Evolutionary conservation across 177 flowering plant genomes (phyloP), one percentile per base, ranked within the genome.

Genomic region (Vitis hybrid): DNA sequence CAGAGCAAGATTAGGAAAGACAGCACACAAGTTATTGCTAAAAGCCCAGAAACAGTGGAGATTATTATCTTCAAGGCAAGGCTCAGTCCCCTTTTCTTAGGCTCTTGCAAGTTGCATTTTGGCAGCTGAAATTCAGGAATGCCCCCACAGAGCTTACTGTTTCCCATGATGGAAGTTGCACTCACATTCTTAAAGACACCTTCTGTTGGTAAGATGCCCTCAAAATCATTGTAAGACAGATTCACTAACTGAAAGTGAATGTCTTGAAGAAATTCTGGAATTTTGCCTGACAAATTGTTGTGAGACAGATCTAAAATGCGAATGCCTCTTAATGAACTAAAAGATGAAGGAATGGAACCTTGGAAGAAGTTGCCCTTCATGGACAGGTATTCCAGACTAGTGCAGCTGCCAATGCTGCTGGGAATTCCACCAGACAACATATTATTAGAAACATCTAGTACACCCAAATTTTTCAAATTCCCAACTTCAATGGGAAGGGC

Each of bases 141-240:
- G 10, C 81, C 81, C 7, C 78, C 82, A 67, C 84, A 79, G 10
- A 82, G 75, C 9, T 68, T 67, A 1, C 17, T 17, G 59, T 79
- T 82, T 54, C 82, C 84, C 1, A 10, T 3, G 9, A 82, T 11
- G 2, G 73, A 79, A 18, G 67, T 14, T 3, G 24, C 67, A 30
- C 63, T 69, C 6, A 30, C 32, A 51, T 77, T 82, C 4, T 11
- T 21, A 52, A 82, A 82, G 14, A 64, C 64, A 10, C 80, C 80
- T 3, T 52, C 12, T 1, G 2, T 54, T 14, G 84, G 78, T 0
- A 82, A 70, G 14, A 41, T 62, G 2, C 84, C 82, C 20, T 73
- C 74, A 18, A 81, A 51, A 32, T 76, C 32, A 48, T 82, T 82
- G 60, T 61, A 72, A 2, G 82, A 82, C 0, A 79, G 30, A 65